A percentile compares a stretch with the other conserved stretches of the same genome.
phyloP scores from a whole-genome alignment of 495 filamentous ascomycete species.

The Neurospora sp. region DNA sequence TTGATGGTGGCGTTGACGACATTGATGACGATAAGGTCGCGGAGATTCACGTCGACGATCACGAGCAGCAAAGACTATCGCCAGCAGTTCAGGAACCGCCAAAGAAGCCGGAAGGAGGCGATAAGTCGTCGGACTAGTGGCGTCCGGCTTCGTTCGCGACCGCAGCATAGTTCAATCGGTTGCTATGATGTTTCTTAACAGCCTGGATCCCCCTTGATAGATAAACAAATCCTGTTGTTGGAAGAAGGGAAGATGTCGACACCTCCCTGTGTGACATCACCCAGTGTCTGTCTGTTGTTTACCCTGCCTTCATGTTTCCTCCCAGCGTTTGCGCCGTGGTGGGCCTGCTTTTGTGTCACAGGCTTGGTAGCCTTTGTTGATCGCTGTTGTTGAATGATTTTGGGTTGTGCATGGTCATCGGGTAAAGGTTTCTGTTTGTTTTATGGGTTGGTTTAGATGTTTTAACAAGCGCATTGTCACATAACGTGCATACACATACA shows the following conservation, averaged over 20 bases:
- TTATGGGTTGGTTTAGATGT: background rate
- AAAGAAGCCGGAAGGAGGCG: background rate
- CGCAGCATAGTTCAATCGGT: background rate
- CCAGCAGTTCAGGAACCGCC: background rate
- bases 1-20: constrained; percentile 17
- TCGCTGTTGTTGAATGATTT: background rate
- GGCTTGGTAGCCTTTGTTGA: background rate
- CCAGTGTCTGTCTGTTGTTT: background rate
- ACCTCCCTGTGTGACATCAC: background rate
- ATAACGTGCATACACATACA: background rate
- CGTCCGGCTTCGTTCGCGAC: background rate
- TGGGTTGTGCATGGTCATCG: background rate
- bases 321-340: background rate
- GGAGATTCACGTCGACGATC: constrained; percentile 36
- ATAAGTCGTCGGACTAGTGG: background rate
- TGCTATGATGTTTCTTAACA: background rate
- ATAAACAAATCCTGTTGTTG: background rate
- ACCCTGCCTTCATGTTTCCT: background rate
- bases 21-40: constrained; percentile 30
- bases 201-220: background rate
- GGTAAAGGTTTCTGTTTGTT: background rate
- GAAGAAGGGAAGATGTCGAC: background rate
- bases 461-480: background rate
- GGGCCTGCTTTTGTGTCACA: background rate
- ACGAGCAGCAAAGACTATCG: constrained; percentile 7